A percentile compares a stretch with the other conserved stretches of the same genome.
Evolutionary conservation across 768 basidiomycete species (phyloP).

Genomic region (Naganishia vaughanmartiniae): DNA sequence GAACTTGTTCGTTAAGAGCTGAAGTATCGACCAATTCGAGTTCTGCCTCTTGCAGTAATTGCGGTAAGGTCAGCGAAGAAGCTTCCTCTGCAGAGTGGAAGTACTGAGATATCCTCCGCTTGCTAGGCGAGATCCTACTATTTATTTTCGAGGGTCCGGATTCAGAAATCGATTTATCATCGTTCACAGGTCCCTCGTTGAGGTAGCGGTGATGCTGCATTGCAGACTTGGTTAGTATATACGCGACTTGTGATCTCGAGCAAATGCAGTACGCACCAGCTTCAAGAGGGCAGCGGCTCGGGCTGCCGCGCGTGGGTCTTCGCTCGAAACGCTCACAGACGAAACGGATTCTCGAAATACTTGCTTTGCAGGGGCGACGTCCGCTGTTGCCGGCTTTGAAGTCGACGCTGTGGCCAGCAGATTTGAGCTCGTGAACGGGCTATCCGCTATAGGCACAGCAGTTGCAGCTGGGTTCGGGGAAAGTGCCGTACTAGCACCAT

Average conservation of each 20-base stretch:
- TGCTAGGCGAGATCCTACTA: not conserved
- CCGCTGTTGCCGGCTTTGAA: not conserved
- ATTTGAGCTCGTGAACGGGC: not conserved
- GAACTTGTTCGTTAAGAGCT: not conserved
- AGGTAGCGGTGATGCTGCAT: constrained; percentile 11
- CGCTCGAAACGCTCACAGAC: constrained; percentile 62
- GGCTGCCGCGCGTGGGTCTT: constrained; percentile 81
- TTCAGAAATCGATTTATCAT: not conserved
- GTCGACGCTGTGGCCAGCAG: no score
- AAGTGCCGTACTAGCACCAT: not conserved
- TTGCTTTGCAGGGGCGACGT: not conserved
- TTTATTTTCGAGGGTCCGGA: not conserved
- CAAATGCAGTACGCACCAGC: constrained; percentile 59
- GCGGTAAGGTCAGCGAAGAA: constrained; percentile 8
- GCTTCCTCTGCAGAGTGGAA: constrained; percentile 11
- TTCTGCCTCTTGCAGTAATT: constrained; percentile 22
- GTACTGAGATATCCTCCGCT: constrained; percentile 13
- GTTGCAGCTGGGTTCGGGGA: not conserved
- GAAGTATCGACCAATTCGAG: constrained; percentile 15
- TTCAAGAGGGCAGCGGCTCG: constrained; percentile 90
- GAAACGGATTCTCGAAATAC: constrained; percentile 18
- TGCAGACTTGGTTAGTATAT: not conserved
- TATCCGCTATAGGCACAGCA: not conserved
- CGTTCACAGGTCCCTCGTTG: constrained; percentile 1
- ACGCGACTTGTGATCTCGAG: not conserved